Base-by-base conservation (phyloP, 768 basidiomycete species). In the Cystofilobasidium bisporidii region DNA sequence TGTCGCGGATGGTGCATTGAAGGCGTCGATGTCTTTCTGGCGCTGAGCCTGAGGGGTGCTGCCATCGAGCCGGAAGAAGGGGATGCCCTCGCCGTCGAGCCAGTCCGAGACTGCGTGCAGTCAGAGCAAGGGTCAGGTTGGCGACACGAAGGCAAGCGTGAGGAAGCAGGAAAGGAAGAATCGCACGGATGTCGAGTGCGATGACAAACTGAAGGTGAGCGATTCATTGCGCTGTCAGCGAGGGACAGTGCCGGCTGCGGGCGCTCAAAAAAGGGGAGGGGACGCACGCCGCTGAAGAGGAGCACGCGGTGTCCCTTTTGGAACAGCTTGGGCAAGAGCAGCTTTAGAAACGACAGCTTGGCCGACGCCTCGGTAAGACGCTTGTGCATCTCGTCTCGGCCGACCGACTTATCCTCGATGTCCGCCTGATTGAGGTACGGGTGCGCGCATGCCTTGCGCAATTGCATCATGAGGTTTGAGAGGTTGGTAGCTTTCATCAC, bases 11-110 rank as follows among this genome's bases (percentile, higher is more conserved):
- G 86, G 86, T 45, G 83, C 85, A 77, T 99, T 97, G 81, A 88
- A 99, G 70, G 86, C 85, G 72, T 99, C 96, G 86, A 99, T 96
- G 58, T 85, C 86, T 75, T 89, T 90, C 76, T 99, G 96, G 28
- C 96, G 83, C n/a, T 84, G 83, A 5, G 81, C 80, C 72, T 88
- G 86, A 75, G 88, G 88, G 4, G 91, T 92, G 69, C 84, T 86
- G 15, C 96, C 96, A 75, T 98, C 94, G 88, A 69, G 68, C 18
- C 67, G 67, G 43, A 68, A 57, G 45, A 62, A 63, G 11, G 61
- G 22, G 24, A 68, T 61, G 41, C 56, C 41, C 47, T 57, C 40
- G 20, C 60, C 60, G 20, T 43, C 45, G 12, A 61, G 60, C 40
- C 40, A 61, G 45, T 61, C 60, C 17, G 40, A 28, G 6, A 61